Base-by-base conservation (phyloP, 495 filamentous ascomycete genomes). In the Xylaria nigripes region DNA sequence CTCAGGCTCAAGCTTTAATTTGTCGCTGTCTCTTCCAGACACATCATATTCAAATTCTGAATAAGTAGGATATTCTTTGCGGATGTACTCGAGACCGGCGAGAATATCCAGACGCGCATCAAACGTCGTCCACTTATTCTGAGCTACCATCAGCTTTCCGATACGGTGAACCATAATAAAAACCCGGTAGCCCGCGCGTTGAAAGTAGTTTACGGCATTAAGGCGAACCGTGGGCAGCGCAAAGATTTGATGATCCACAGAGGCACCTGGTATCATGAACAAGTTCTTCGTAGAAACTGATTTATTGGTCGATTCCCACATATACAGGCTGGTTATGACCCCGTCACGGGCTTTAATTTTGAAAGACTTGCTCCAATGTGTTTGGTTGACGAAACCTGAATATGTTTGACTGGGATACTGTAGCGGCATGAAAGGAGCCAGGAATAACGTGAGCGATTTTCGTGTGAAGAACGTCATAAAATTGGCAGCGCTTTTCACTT, bases 191-290 rank as follows among this genome's bases (percentile, higher is more conserved):
- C 83, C 83, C 4, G 76, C 76, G 3, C 72, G 68, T 8, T 72
- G 75, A 65, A 86, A 84, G 65, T 82, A 85, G 54, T 85, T 80
- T 54, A 86, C 72, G 34, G 82, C 77, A 64, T 86, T 86, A 51
- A 73, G 78, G 18, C 73, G 74, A 57, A 86, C 83, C 30, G 81
- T 86, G 1, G 84, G 84, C 21, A 85, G 71, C 19, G 82, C 76
- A 40, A 71, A 86, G 40, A 85, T 82, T 57, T 81, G 79, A 51
- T 86, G 77, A 60, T 83, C 80, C 4, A 85, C 79, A 9, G 77
- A 69, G 9, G 81, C 76, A 21, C 84, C 84, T 4, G 82, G 82
- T 50, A 86, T 72, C 68, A 86, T 76, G 64, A 81, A 76, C 18
- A 81, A 62, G 56, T 78, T 77, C 51, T 71, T 70, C 18, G 73